Evolutionary conservation across 768 basidiomycete species (phyloP), one percentile per base, ranked within the genome.

Genomic region (Thelephora ganbajun): DNA sequence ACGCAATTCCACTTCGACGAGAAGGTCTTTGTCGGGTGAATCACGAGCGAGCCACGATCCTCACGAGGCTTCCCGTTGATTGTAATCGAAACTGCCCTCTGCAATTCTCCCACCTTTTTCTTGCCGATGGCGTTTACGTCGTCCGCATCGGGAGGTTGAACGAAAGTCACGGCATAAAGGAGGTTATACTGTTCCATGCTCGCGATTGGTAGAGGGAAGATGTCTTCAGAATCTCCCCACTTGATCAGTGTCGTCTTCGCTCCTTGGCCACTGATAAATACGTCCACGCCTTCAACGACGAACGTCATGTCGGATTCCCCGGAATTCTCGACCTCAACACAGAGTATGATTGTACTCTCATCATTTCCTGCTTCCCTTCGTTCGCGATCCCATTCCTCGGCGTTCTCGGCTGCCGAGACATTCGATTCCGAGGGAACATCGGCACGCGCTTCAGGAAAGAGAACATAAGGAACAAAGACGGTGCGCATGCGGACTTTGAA

Each of bases 401-500:
- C 72, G 45, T 71, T 72, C n/a, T 69, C 67, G 42, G 65, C 63
- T 35, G 57, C 48, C 33, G 46, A 55, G 6, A 59, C 55, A 22
- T 63, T 61, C 16, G 47, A 33, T 14, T 50, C 47, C 23, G 67
- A 69, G 5, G 69, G 69, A 3, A 59, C 49, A 41, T 48, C 3
- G 60, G 59, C 11, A 59, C 54, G 12, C 56, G 45, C 50, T 49
- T 71, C 71, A 1, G 79, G 76, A 3, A 89, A 65, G 41, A 90
- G 69, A 18, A 92, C 75, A 54, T 88, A 82, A 0, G 92, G 92
- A 11, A 93, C 80, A 53, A 92, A 89, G 5, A 91, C 83, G 0
- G 90, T 92, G n/a, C 90, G 76, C 92, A 94, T 94, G 33, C 90
- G 79, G 20, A 96, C 84, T 18, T 80, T 74, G 62, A 96, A 84